phyloP scores from a whole-genome alignment of 768 basidiomycete genomes.

The Pleurotus tuber-regium region DNA sequence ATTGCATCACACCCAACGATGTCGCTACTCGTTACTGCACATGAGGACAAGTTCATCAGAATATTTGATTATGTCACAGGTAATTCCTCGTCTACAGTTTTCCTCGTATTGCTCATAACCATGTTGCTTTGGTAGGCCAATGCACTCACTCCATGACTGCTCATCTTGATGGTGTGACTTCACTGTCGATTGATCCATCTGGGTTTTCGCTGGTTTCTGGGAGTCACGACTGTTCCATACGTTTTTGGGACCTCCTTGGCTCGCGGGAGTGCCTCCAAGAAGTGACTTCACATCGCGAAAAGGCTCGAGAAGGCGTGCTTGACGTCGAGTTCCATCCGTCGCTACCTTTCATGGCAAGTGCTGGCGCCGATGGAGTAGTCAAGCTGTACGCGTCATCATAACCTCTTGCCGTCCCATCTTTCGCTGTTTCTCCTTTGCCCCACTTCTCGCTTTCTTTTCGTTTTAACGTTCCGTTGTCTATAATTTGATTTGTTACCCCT shows the following conservation, averaged over 20 bases:
- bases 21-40: slow-evolving; percentile 83
- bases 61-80: slow-evolving; percentile 85
- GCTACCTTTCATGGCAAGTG: slow-evolving; percentile 85
- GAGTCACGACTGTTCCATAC: slow-evolving; percentile 90
- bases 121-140: slow-evolving; percentile 48
- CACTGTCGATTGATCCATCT: slow-evolving; percentile 82
- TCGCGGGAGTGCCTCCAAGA: slow-evolving; percentile 85
- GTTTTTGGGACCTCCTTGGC: slow-evolving; percentile 91
- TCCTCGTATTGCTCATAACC: slow-evolving; percentile 3
- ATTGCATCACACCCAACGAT: slow-evolving; percentile 90
- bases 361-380: slow-evolving; percentile 94
- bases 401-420: no score
- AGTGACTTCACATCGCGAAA: slow-evolving; percentile 83
- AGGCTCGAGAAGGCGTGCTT: slow-evolving; percentile 87
- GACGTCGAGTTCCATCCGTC: slow-evolving; percentile 84
- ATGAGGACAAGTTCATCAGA: slow-evolving; percentile 92
- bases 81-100: slow-evolving; percentile 34
- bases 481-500: background rate
- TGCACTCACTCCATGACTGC: slow-evolving; percentile 89
- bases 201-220: slow-evolving; percentile 87
- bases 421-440: slow-evolving; percentile 9
- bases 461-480: slow-evolving; percentile 7
- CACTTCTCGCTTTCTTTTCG: slow-evolving; percentile 10
- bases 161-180: slow-evolving; percentile 90
- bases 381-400: slow-evolving; percentile 88